Evolutionary conservation across 164 flowering plant genomes (phyloP), one percentile per base, ranked within the genome.

Genomic region (Stephania yunnanensis): DNA sequence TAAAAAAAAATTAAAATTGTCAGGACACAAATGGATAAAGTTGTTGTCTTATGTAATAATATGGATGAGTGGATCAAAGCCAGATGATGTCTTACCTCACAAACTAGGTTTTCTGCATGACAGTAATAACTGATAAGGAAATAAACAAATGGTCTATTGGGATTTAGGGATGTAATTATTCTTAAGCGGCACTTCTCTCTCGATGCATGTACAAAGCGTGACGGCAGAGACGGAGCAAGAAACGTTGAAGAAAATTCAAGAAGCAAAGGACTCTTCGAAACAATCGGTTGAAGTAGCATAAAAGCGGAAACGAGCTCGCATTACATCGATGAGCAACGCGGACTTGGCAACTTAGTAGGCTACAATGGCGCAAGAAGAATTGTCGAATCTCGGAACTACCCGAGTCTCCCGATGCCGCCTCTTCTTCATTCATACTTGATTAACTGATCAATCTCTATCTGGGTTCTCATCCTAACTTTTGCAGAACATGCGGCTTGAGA

Each of bases 301-400:
- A 6, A 89, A 90, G 79, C 88, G 99, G 3, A 77, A 69, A 77
- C 86, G 83, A 76, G 98, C 97, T 0, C 97, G n/a, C 91, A 76
- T n/a, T n/a, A 9, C 52, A 70, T 89, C 89, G 4, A 86, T 89
- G 90, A 85, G 86, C 77, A 86, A 75, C 66, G 93, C 98, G 2
- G 95, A 94, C 77, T 70, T 92, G 78, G 90, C 89, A 17, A 73
- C 83, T 90, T 87, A 82, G n/a, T 90, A 82, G 79, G 92, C 98
- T 29, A 55, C 80, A 46, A 82, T 89, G 88, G 92, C 95, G 2
- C n/a, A n/a, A 4, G 73, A 61, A 84, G 80, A 80, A 85, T 90
- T 67, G 92, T 95, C 1, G 91, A 90, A 73, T 87, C 87, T 25
- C 86, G 46, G 76, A 65, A 74, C 20, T 74, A 19, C 71, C 76